Evolutionary conservation across 805 yeast genomes (phyloP).

Genomic region (Pichia exigua): DNA sequence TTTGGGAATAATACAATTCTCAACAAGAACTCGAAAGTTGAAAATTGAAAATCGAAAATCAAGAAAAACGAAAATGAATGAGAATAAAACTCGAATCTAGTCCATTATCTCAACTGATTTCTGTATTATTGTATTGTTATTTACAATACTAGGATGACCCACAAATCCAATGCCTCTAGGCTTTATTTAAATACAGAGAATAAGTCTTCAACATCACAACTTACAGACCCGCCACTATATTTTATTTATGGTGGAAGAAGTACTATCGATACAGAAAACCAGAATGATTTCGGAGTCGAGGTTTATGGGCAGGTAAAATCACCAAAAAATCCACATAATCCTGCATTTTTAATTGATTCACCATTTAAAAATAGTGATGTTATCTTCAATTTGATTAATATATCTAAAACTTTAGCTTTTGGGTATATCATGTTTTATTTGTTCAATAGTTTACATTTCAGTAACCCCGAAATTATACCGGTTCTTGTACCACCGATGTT

Average conservation of each 20-base stretch:
- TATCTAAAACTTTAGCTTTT: conserved; percentile 6
- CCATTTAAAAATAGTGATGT: neutral
- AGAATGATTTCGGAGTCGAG: conserved; percentile 8
- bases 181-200: neutral
- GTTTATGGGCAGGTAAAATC: neutral
- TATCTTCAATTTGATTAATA: neutral
- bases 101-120: too few relatives aligned
- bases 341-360: neutral
- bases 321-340: neutral
- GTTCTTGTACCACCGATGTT: neutral
- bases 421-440: conserved; percentile 6
- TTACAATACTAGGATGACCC: neutral
- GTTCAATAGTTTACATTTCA: conserved; percentile 1
- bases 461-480: conserved; percentile 3
- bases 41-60: too few relatives aligned
- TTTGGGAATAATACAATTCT: neutral
- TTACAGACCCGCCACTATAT: conserved; percentile 24
- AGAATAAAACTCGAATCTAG: too few relatives aligned
- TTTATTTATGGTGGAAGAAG: conserved; percentile 21
- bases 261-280: conserved; percentile 15
- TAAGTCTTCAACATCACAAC: conserved; percentile 7
- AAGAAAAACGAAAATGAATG: too few relatives aligned
- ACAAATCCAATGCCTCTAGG: neutral
- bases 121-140: too few relatives aligned
- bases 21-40: too few relatives aligned